Evolutionary conservation across 345 rosid species (phyloP), one percentile per base, ranked within the genome.

Genomic region (Microthlaspi erraticum): DNA sequence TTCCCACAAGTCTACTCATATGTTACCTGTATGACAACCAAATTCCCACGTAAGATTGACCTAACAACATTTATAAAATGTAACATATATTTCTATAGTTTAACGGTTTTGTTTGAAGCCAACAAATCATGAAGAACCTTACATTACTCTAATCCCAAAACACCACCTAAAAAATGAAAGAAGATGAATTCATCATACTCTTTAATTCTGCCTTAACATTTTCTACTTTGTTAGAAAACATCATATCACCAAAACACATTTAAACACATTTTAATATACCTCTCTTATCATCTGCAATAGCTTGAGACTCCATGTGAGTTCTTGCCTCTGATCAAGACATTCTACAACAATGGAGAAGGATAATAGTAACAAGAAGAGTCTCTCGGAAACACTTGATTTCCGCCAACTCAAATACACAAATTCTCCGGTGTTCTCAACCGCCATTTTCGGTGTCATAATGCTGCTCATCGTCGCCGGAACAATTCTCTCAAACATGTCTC

Each of bases 401-500:
- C 75, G 72, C 46, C 43, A 45, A 12, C 46, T 56, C 41, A 36
- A 72, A 34, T 67, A 59, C 32, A 75, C 67, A 12, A 83, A 78
- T 49, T 66, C 78, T 0, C 36, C 72, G 5, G 7, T 79, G 8
- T 39, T 85, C 42, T 60, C 75, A 44, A 31, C 70, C 1, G 66
- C 77, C 70, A 14, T 77, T 8, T 36, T 84, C 33, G 73, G 66
- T 13, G 83, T 75, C 63, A 5, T 83, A 1, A 49, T 83, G 62
- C 51, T 83, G 51, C 54, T 89, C 60, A 10, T 86, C 75, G 80
- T 50, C 42, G 72, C 66, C 7, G 81, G 85, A 45, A 68, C 70
- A 48, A 31, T 74, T n/a, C 17, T 80, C 34, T 69, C 60, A 16
- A 71, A 69, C 45, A 64, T 67, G 68, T 68, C 74, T 14, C 36